Evolutionary conservation across 768 basidiomycete genomes (phyloP), one percentile per base, ranked within the genome.

Genomic region (Hebeloma cylindrosporum): DNA sequence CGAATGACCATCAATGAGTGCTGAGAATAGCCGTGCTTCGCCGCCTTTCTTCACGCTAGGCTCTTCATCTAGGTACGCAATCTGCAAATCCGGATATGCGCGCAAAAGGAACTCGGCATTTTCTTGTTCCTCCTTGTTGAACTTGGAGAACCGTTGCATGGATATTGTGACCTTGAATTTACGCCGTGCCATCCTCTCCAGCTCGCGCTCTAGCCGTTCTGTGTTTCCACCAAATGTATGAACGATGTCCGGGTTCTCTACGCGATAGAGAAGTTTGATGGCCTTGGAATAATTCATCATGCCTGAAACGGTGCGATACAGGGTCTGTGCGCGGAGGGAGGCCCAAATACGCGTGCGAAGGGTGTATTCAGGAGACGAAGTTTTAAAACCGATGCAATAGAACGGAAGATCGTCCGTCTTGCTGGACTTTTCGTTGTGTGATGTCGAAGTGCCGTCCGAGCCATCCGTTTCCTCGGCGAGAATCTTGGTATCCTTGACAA

Each of bases 261-360:
- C 95, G 26, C 96, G 90, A 66, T 98, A 98, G 14, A 98, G 79
- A 27, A 99, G 79, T 67, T 99, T 99, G 83, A 99, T 95, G 18
- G 96, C 96, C 71, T 99, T 99, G 59, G 93, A 88, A 70, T 99
- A 99, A 72, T 99, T 98, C 96, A 99, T 98, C 92, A 99, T 97
- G 50, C 96, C 96, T 4, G 96, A 98, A 14, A 98, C 93, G 8
- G 96, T 99, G 51, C 96, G 86, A 67, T 99, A 99, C 23, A 99
- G 80, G 0, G 96, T 99, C 69, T 99, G 96, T 4, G 94, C 94
- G 42, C 96, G 91, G 20, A 99, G 78, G 2, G 94, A 97, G 2
- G 96, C 95, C 96, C 96, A 98, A 55, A 99, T 99, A 66, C 96
- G 91, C 0, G 95, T 98, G 52, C 96, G 92, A 34, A 99, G 82